Evolutionary conservation across 2,329 filamentous ascomycete genomes (phyloP), one percentile per base, ranked within the genome.

Genomic region (Aspergillus spinulosporus): DNA sequence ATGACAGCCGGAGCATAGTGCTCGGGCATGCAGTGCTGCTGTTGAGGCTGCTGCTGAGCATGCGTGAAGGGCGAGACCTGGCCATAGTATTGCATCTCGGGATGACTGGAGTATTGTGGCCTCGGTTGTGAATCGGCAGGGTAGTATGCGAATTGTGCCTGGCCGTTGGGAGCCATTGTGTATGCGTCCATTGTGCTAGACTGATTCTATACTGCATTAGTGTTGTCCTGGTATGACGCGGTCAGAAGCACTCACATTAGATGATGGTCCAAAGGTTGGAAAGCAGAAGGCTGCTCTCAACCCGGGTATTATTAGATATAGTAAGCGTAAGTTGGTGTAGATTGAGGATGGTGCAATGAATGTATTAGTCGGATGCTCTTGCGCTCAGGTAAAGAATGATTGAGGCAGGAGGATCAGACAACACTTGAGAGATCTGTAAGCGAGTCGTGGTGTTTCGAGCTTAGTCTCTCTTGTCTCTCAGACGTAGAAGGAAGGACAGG

Each of bases 141-240:
- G 80, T 93, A 96, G 82, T 92, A 94, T 83, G 89, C 92, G 81
- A 92, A 95, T 57, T 89, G 80, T 63, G 87, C 84, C 76, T 89
- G 88, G 60, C 82, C 86, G 64, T 76, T 62, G 57, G 75, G 71
- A 69, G 77, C 76, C 68, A 80, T 76, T 61, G 76, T 71, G 67
- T 82, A 82, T 82, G 83, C 74, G 69, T 90, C 88, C 88, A 91
- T 91, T 78, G 60, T 45, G 51, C 44, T 57, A 55, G 29, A 55
- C 45, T 56, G 36, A 45, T 42, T 54, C 44, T 45, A 29, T 9
- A 44, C 9, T 3, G 29, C 34, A 12, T 64, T 37, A 64, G 58
- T 29, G 40, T 15, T 28, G 7, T 11, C 28, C 8, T 9, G 11
- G 11, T 42, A 9, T 7, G n/a, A 5, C 21, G 2, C 7, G 3